Conservation (phyloP, 176 grass and related monocot genomes). For the Phoenix dactylifera region DNA sequence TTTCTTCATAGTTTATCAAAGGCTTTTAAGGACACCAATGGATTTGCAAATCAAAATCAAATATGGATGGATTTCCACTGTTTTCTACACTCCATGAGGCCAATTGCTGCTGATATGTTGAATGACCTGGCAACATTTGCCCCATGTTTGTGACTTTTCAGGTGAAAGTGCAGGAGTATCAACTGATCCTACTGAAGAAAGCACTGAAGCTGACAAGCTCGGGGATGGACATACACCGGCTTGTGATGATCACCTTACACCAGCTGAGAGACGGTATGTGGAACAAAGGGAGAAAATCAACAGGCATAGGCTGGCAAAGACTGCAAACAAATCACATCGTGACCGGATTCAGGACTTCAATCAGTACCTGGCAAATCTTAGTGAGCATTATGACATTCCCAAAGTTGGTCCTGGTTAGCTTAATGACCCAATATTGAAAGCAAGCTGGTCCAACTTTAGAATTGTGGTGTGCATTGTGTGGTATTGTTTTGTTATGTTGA, state of each 20-base stretch:
- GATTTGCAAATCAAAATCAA: too few species aligned
- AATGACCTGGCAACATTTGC: too few species aligned
- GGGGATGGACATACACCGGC: slow-evolving; percentile 28
- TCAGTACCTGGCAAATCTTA: slow-evolving; percentile 81
- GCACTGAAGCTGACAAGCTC: slow-evolving; percentile 34
- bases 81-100: too few species aligned
- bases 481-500: too few species aligned
- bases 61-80: too few species aligned
- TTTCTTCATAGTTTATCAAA: too few species aligned
- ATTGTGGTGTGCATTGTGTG: too few species aligned
- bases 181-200: slow-evolving; percentile 27
- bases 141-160: slow-evolving; percentile 10
- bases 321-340: slow-evolving; percentile 76
- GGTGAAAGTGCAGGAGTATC: slow-evolving; percentile 38
- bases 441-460: too few species aligned
- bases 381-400: slow-evolving; percentile 93
- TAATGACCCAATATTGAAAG: slow-evolving; percentile 5
- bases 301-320: slow-evolving; percentile 57
- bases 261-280: slow-evolving; percentile 66
- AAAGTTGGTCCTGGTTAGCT: slow-evolving; percentile 91
- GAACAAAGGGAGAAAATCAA: slow-evolving; percentile 82
- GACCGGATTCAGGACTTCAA: slow-evolving; percentile 89
- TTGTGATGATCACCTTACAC: slow-evolving; percentile 49
- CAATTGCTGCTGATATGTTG: too few species aligned
- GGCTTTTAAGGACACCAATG: too few species aligned